Percentiles rank a stretch among this genome's conserved stretches.
These are phyloP conservation scores for Saccharomyces hybrid DNA, from an alignment of 1,139 yeast genomes.

Conservation along the genomic window DNA sequence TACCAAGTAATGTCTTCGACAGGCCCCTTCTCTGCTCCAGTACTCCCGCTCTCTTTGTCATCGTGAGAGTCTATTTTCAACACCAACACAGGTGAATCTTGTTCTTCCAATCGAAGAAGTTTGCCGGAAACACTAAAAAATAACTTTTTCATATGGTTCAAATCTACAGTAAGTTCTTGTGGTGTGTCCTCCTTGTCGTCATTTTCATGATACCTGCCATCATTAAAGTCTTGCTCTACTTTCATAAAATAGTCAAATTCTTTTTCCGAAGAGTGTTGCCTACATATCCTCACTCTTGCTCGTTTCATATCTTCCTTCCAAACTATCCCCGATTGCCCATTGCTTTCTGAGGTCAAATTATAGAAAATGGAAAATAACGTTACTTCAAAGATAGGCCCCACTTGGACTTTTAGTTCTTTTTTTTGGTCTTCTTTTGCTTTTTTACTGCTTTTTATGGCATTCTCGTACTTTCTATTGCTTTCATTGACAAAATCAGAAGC, in stretches of 20 bases:
- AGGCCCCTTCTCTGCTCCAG: slow-evolving; percentile 5
- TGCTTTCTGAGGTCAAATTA: slow-evolving; percentile 32
- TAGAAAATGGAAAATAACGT: slow-evolving; percentile 60
- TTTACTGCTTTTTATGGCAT: not conserved
- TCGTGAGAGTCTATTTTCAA: slow-evolving; percentile 37
- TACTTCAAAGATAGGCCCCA: slow-evolving; percentile 58
- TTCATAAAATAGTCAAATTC: slow-evolving; percentile 40
- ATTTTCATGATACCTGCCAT: slow-evolving; percentile 61
- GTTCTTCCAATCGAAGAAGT: slow-evolving; percentile 54
- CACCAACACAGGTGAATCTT: slow-evolving; percentile 62
- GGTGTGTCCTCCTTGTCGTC: slow-evolving; percentile 35
- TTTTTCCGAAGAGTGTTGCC: slow-evolving; percentile 17
- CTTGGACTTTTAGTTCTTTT: slow-evolving; percentile 22
- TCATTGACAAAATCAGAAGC: slow-evolving; percentile 46
- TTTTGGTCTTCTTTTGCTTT: not conserved
- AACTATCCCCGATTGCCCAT: slow-evolving; percentile 37
- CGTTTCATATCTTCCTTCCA: slow-evolving; percentile 75
- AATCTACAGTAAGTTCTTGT: slow-evolving; percentile 33
- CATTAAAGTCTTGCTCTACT: slow-evolving; percentile 57
- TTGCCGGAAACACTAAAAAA: slow-evolving; percentile 72
- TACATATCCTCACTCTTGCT: slow-evolving; percentile 40
- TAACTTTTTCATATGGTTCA: slow-evolving; percentile 43
- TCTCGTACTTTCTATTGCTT: slow-evolving; percentile 34
- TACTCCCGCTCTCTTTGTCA: not conserved
- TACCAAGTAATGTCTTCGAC: slow-evolving; percentile 28